Conservation (phyloP, 768 basidiomycete genomes). For the Phaffia australis region DNA sequence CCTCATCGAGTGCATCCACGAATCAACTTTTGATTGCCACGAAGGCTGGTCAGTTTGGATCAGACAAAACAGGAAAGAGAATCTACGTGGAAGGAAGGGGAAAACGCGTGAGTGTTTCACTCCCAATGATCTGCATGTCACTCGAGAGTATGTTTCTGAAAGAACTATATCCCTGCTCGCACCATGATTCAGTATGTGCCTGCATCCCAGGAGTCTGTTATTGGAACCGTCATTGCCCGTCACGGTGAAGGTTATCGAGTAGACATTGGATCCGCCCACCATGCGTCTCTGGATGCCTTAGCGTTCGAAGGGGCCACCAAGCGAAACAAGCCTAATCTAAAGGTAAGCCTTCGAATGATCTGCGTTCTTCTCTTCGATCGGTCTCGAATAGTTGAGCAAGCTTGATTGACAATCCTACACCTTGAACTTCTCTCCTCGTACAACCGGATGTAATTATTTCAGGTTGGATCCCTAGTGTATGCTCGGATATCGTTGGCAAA, state of each 20-base stretch:
- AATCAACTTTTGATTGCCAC: conserved; percentile 20
- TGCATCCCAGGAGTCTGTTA: conserved; percentile 75
- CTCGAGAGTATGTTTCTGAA: conserved; percentile 5
- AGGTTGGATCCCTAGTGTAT: conserved; percentile 87
- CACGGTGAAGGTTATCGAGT: conserved; percentile 84
- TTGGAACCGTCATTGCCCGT: conserved; percentile 68
- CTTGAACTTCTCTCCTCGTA: background rate
- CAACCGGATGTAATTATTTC: background rate
- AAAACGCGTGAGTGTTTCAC: conserved; percentile 54
- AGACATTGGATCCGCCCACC: conserved; percentile 82
- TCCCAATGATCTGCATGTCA: background rate
- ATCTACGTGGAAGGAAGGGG: conserved; percentile 86
- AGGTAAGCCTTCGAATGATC: conserved; percentile 44
- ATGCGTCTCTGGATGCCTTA: conserved; percentile 71
- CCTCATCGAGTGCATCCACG: background rate
- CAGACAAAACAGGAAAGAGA: conserved; percentile 51
- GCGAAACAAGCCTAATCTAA: conserved; percentile 84
- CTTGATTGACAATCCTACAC: background rate
- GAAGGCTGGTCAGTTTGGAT: conserved; percentile 16
- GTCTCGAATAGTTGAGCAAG: too few species aligned
- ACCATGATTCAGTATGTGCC: conserved; percentile 62
- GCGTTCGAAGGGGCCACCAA: conserved; percentile 96
- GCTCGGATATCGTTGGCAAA: conserved; percentile 86
- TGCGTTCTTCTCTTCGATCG: conserved; percentile 11
- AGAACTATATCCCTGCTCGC: conserved; percentile 3